Base-by-base conservation (phyloP, 1,284 basidiomycete species). In the Malassezia vespertilionis region DNA sequence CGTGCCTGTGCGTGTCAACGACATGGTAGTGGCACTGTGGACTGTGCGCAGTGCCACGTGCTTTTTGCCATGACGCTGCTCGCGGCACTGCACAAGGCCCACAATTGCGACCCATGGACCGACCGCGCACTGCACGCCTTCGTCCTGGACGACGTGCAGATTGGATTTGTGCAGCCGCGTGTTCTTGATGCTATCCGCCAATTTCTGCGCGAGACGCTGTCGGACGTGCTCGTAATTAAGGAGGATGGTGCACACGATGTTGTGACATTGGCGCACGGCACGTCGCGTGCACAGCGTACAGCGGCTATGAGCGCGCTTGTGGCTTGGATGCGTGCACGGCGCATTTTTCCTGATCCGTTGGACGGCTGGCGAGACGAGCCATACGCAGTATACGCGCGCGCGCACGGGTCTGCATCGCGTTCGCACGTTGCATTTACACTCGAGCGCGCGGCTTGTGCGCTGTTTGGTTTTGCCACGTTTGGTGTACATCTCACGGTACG, bases 391-490 rank as follows among this genome's bases (percentile, higher is more conserved):
- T 68, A 66, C 40, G 62, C 56, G 1, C 52, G 40, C 1, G 27
- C 22, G 12, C 10, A 14, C 9, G 7, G 14, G 21, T 35, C 10
- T 11, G 14, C 33, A 4, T 15, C 10, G 15, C 54, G 47, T 18
- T 47, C 51, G 33, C 15, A 33, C 11, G 81, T 79, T 46, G 83
- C 79, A 4, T 93, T 95, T 69, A 79, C 81, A 63, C 78, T 96
- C 75, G 91, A 97, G 71, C 79, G 91, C 41, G 77, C 86, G 1
- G 87, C 86, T 0, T 86, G 84, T 61, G 79, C 84, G 1, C 72
- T 96, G 30, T 95, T 95, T 61, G 89, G 91, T 2, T 72, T 91
- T 8, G 78, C 87, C 0, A 95, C 90, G 0, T 91, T 84, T 62
- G 77, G 88, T 0, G 82, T 87, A 5, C 87, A 91, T 69, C 78